These are phyloP conservation scores for Tephrocybe sp. DNA, from an alignment of 768 basidiomycete genomes.

Conservation along the genomic window DNA sequence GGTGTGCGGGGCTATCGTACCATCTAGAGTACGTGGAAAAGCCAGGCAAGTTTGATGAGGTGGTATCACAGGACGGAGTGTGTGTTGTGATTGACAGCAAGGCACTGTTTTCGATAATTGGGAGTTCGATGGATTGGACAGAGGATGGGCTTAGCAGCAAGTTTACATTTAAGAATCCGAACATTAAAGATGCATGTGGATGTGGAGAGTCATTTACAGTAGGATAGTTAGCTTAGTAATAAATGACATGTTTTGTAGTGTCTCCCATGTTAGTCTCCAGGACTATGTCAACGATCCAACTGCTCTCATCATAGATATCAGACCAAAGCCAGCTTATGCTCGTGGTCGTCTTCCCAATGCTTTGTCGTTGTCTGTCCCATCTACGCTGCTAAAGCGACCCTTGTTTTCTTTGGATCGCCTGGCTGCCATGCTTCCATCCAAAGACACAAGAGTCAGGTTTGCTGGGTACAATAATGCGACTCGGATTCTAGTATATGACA, in stretches of 20 bases:
- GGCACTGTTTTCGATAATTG: constrained; percentile 96
- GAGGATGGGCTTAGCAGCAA: constrained; percentile 88
- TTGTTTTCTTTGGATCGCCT: constrained; percentile 79
- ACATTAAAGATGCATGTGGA: constrained; percentile 92
- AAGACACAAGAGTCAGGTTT: constrained; percentile 56
- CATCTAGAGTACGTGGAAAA: constrained; percentile 94
- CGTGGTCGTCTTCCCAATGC: constrained; percentile 64
- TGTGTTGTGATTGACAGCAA: constrained; percentile 94
- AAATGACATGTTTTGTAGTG: constrained; percentile 12
- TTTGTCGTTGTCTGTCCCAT: constrained; percentile 87
- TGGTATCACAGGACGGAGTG: constrained; percentile 94
- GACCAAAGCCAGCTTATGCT: constrained; percentile 74
- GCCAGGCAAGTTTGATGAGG: constrained; percentile 90
- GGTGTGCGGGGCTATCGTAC: constrained; percentile 86
- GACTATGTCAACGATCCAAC: constrained; percentile 30
- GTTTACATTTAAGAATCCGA: constrained; percentile 86
- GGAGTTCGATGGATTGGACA: constrained; percentile 98
- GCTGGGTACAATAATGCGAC: constrained; percentile 52
- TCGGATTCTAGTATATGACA: constrained; percentile 82
- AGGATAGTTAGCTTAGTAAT: constrained; percentile 24
- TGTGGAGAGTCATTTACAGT: constrained; percentile 92
- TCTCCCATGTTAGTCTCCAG: constrained; percentile 25
- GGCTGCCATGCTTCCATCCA: constrained; percentile 73
- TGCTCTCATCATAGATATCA: constrained; percentile 81
- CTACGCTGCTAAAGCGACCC: constrained; percentile 90